A percentile compares a stretch with the other conserved stretches of the same genome.
phyloP scores from a whole-genome alignment of 176 grass and related monocot genomes.

The Neostapfia colusana region DNA sequence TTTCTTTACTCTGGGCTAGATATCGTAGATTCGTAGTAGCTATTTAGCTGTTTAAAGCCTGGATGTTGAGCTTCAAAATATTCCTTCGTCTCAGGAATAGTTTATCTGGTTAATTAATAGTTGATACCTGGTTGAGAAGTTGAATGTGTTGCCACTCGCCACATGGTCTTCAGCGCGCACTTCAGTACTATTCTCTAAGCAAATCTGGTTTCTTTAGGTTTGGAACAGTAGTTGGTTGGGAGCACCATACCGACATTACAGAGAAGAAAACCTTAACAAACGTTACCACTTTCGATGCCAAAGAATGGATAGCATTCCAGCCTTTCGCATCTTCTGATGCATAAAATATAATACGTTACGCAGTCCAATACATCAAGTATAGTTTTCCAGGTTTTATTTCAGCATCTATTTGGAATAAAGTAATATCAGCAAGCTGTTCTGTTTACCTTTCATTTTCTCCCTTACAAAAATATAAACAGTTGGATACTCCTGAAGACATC shows the following conservation, averaged over 20 bases:
- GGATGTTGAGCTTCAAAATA: neutral
- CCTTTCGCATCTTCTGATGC: neutral
- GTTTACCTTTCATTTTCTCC: neutral
- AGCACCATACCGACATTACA: constrained; percentile 14
- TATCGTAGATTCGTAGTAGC: too few species aligned
- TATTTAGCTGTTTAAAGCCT: neutral
- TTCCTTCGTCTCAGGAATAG: neutral
- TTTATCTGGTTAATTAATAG: neutral
- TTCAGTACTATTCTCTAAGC: neutral
- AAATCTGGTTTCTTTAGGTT: neutral
- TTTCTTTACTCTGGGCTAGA: constrained; percentile 28
- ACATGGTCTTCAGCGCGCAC: constrained; percentile 6
- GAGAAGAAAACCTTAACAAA: constrained; percentile 8
- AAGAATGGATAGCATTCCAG: neutral
- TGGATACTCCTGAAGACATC: constrained; percentile 66
- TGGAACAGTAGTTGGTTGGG: constrained; percentile 4
- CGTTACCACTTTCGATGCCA: neutral
- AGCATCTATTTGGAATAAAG: neutral
- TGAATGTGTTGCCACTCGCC: neutral
- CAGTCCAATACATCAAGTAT: neutral
- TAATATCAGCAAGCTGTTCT: neutral
- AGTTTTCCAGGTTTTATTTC: neutral
- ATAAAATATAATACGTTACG: neutral
- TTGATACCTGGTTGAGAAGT: neutral
- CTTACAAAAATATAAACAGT: constrained; percentile 37